Evolutionary conservation across 345 rosid species (phyloP).

Genomic region (Pelargonium nanum): DNA sequence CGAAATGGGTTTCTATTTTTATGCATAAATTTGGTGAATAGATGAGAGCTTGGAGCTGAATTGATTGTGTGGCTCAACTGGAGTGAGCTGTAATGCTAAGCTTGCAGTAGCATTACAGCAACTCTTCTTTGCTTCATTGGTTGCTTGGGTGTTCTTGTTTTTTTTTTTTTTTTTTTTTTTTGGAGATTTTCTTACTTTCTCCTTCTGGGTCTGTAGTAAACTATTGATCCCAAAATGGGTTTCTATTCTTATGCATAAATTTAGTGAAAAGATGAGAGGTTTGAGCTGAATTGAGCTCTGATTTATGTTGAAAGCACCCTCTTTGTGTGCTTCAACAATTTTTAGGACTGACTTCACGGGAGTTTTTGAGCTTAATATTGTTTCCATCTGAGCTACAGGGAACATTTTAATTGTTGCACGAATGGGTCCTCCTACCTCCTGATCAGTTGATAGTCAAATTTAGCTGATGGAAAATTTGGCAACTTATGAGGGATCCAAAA

Average conservation of each 20-base stretch:
- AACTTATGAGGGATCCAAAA: neutral
- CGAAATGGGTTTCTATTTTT: neutral
- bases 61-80: too few relatives aligned
- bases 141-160: neutral
- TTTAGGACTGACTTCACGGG: neutral
- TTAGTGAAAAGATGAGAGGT: neutral
- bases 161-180: neutral
- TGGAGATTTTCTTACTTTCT: neutral
- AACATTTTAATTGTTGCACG: neutral
- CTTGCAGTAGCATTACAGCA: too few relatives aligned
- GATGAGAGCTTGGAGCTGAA: neutral
- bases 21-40: neutral
- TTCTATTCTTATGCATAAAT: neutral
- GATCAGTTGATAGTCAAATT: neutral
- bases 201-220: neutral
- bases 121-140: neutral
- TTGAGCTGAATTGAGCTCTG: neutral
- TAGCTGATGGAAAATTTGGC: neutral
- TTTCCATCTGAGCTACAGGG: neutral
- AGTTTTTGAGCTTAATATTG: neutral
- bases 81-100: too few relatives aligned
- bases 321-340: neutral
- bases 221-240: neutral
- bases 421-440: neutral
- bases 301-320: neutral